Conservation (phyloP, 192 early-diverging fungal species). For the Linnemannia hyalina region DNA sequence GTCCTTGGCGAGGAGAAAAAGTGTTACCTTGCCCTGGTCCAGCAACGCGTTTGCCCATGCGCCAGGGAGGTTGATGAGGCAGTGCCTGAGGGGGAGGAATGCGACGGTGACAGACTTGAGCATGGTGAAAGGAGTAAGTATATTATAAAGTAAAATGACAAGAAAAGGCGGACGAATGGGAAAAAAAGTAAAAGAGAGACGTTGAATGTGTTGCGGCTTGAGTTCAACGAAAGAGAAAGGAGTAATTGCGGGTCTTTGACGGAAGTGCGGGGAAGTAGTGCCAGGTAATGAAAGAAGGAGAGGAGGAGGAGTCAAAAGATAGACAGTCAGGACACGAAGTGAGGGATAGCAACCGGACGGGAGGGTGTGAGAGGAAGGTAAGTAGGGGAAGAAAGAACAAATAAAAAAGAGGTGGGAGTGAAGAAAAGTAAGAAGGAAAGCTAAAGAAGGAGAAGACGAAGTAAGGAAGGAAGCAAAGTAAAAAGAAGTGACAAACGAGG, state of each 20-base stretch:
- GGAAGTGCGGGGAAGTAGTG: neutral
- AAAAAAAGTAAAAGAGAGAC: no score
- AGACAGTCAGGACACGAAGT: neutral
- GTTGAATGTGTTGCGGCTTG: constrained; percentile 1
- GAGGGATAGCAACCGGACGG: no score
- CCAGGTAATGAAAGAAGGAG: neutral
- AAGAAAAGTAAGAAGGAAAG: neutral
- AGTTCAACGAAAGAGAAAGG: no score
- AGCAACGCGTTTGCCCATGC: constrained; percentile 81
- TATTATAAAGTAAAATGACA: neutral
- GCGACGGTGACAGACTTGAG: constrained; percentile 72
- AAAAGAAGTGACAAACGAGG: neutral
- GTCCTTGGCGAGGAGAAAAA: neutral
- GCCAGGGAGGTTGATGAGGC: constrained; percentile 81
- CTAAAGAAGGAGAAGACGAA: neutral
- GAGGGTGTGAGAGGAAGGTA: neutral
- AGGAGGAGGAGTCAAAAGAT: neutral
- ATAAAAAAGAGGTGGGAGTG: neutral
- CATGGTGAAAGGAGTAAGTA: constrained; percentile 50
- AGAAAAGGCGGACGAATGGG: neutral
- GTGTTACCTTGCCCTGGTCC: constrained; percentile 73
- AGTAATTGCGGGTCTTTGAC: neutral
- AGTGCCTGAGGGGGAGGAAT: constrained; percentile 73
- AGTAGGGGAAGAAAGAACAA: neutral
- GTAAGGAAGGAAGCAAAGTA: neutral